Evolutionary conservation across 306 rosid genomes (phyloP), one percentile per base, ranked within the genome.

Genomic region (Mimosa bimucronata): DNA sequence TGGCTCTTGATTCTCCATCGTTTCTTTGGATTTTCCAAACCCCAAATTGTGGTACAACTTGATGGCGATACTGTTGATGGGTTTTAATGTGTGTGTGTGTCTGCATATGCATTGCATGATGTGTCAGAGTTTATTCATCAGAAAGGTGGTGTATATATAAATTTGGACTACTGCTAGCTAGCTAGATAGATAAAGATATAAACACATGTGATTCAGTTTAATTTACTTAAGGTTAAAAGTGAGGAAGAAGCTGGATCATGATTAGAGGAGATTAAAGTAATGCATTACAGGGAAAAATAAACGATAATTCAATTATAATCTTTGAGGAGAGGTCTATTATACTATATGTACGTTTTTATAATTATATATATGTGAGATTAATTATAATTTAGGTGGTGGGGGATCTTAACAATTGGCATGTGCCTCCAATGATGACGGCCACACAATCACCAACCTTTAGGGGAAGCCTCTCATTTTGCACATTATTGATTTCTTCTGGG

Each of bases 401-500:
- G 85, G 85, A 81, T 88, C 78, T 37, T 80, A 86, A 73, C 82
- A 2, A 40, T 34, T 25, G 15, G 88, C 92, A 87, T 92, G 97
- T 88, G 88, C 82, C 77, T 79, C 83, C 84, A 88, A 90, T 88
- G 62, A 89, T 86, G 82, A 77, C 38, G 78, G 73, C 73, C 85
- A 76, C 89, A 75, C 81, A 84, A 85, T 83, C 77, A 83, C 86
- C 88, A 82, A 82, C 77, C 86, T 71, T 61, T 60, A 73, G 66
- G 77, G 77, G 81, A 77, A 82, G 66, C 87, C 87, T 83, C 81
- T 75, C 77, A 77, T 66, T 78, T 44, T 71, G 50, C 79, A 25
- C 48, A 77, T 50, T 75, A 46, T 66, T 82, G 64, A 86, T 82
- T 74, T 18, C 79, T 73, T 78, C 77, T 53, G 62, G 73, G 71